Conservation (phyloP, 1,139 yeast species). For the Blastobotrys aristatus region DNA sequence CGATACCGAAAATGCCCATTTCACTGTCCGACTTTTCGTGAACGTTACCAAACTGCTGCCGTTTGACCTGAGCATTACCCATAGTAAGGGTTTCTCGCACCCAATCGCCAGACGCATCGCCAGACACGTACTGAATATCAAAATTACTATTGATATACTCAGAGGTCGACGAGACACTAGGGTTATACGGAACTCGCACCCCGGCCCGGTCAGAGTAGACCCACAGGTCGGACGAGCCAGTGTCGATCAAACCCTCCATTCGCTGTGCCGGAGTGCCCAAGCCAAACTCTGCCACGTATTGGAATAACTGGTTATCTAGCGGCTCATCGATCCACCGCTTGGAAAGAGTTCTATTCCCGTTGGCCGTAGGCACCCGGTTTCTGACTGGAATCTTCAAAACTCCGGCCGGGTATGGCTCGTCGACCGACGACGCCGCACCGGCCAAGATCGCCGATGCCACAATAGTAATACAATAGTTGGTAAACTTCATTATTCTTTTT, state of each 20-base stretch:
- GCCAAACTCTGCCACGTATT: constrained; percentile 41
- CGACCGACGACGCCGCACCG: not conserved
- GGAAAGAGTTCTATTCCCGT: not conserved
- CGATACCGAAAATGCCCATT: constrained; percentile 50
- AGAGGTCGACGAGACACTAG: constrained; percentile 34
- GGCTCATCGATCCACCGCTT: constrained; percentile 7
- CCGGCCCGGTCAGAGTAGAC: constrained; percentile 38
- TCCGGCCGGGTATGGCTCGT: too few relatives aligned
- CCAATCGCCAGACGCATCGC: constrained; percentile 55
- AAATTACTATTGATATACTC: constrained; percentile 27
- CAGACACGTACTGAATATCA: constrained; percentile 48
- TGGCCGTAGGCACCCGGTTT: not conserved
- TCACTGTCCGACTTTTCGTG: constrained; percentile 38
- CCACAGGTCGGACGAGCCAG: constrained; percentile 71
- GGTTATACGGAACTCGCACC: constrained; percentile 7
- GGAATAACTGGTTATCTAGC: constrained; percentile 8
- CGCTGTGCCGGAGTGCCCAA: constrained; percentile 54
- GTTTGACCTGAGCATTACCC: constrained; percentile 40
- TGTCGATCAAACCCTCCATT: constrained; percentile 53
- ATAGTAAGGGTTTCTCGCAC: constrained; percentile 48
- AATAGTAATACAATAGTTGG: too few relatives aligned
- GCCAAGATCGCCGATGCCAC: not conserved
- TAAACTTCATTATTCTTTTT: too few relatives aligned
- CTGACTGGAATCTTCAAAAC: not conserved
- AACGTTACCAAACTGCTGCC: constrained; percentile 51